A percentile compares a stretch with the other conserved stretches of the same genome.
phyloP scores from a whole-genome alignment of 345 rosid species.

The Pistacia integerrima region DNA sequence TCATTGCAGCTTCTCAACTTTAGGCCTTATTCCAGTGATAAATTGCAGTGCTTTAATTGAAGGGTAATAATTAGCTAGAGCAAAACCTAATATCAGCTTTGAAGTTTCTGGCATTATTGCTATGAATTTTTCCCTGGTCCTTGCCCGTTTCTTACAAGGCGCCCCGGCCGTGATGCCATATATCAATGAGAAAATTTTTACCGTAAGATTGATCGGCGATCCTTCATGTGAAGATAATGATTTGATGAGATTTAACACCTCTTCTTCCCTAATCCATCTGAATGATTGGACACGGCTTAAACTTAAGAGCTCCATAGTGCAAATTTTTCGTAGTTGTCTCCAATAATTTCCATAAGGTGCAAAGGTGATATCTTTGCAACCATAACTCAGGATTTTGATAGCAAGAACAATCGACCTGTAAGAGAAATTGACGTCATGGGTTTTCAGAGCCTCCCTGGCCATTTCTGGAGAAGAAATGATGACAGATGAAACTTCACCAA shows the following conservation, averaged over 20 bases:
- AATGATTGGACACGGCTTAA: no score
- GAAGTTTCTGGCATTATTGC: slow-evolving; percentile 24
- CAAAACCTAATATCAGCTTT: slow-evolving; percentile 25
- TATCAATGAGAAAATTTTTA: no score
- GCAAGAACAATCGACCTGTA: slow-evolving; percentile 22
- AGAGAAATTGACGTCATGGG: slow-evolving; percentile 35
- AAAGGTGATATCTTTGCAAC: slow-evolving; percentile 9
- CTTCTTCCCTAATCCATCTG: no score
- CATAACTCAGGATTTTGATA: slow-evolving; percentile 9
- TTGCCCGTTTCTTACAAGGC: slow-evolving; percentile 21
- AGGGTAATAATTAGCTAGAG: slow-evolving; percentile 37
- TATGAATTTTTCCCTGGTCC: slow-evolving; percentile 16
- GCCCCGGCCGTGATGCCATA: no score
- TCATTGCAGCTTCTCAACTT: no score
- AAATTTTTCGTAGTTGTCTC: slow-evolving; percentile 35
- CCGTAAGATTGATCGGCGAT: no score
- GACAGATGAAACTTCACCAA: slow-evolving; percentile 26
- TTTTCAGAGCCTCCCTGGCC: slow-evolving; percentile 34
- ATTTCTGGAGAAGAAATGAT: slow-evolving; percentile 31
- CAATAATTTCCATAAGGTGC: slow-evolving; percentile 31
- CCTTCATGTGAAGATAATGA: no score
- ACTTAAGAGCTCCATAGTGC: no score
- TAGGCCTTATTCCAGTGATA: no score
- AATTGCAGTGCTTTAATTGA: slow-evolving; percentile 26
- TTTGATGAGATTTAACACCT: no score